Conservation (phyloP, 768 basidiomycete species). For the Pulveroboletus ravenelii region DNA sequence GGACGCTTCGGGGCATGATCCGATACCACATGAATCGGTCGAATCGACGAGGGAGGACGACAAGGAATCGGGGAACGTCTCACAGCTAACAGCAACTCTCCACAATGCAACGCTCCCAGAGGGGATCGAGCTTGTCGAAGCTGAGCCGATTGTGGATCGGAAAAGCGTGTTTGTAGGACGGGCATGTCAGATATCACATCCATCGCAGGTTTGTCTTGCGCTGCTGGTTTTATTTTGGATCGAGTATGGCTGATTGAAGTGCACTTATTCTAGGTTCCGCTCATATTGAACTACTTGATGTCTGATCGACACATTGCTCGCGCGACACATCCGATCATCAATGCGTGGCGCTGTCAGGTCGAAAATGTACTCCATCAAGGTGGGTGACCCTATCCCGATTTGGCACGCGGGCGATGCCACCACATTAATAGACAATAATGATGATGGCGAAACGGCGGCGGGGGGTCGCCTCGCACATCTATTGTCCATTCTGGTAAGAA, state of each 20-base stretch:
- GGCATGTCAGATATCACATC: constrained; percentile 74
- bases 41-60: constrained; percentile 3
- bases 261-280: constrained; percentile 50
- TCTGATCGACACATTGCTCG: constrained; percentile 69
- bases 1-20: constrained; percentile 36
- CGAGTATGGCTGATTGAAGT: not conserved
- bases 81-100: not conserved
- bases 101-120: constrained; percentile 40
- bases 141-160: constrained; percentile 80
- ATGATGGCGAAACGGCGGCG: constrained; percentile 92
- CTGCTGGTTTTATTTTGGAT: not conserved
- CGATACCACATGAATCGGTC: constrained; percentile 5
- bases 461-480: constrained; percentile 88
- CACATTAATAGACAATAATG: constrained; percentile 71
- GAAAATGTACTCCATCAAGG: constrained; percentile 71
- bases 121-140: constrained; percentile 61
- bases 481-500: constrained; percentile 71
- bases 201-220: constrained; percentile 52
- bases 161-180: constrained; percentile 85
- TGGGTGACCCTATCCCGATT: constrained; percentile 23
- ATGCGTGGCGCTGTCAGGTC: constrained; percentile 76
- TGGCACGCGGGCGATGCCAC: not conserved
- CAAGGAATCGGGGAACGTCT: not conserved
- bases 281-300: constrained; percentile 61
- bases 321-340: constrained; percentile 75